Percentiles rank a stretch among this genome's conserved stretches.
Evolutionary conservation across 1,139 yeast species (phyloP).

Genomic region (Saccharomyces hybrid): DNA sequence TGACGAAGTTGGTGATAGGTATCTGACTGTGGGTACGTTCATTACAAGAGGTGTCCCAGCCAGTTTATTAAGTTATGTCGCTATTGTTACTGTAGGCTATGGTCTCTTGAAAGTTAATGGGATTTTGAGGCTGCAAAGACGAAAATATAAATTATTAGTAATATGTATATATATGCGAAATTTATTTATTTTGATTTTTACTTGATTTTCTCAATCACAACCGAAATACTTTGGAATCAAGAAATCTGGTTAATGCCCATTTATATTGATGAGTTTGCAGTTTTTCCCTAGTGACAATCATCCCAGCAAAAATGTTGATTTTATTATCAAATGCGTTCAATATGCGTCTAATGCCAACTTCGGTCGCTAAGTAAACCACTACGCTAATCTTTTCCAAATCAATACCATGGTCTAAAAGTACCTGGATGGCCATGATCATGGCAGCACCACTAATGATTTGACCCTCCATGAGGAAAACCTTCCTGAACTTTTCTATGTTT

Average conservation of each 20-base stretch:
- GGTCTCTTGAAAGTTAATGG: slow-evolving; percentile 55
- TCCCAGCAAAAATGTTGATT: slow-evolving; percentile 64
- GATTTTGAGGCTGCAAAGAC: slow-evolving; percentile 34
- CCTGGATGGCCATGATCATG: slow-evolving; percentile 87
- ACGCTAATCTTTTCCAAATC: slow-evolving; percentile 54
- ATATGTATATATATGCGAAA: neutral
- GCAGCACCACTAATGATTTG: slow-evolving; percentile 92
- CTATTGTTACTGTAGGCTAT: slow-evolving; percentile 74
- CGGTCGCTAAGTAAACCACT: slow-evolving; percentile 70
- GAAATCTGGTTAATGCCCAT: slow-evolving; percentile 60
- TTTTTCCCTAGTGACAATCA: slow-evolving; percentile 39
- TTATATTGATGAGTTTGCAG: slow-evolving; percentile 21
- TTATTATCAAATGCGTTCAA: slow-evolving; percentile 59
- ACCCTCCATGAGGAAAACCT: slow-evolving; percentile 70
- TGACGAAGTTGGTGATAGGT: slow-evolving; percentile 82
- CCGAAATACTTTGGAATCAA: slow-evolving; percentile 81
- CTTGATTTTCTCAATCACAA: slow-evolving; percentile 12
- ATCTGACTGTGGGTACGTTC: slow-evolving; percentile 73
- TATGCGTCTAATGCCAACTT: slow-evolving; percentile 69
- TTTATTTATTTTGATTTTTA: neutral
- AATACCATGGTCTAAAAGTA: slow-evolving; percentile 76
- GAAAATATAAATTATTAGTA: neutral
- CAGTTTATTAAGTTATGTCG: slow-evolving; percentile 59
- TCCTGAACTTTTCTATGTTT: slow-evolving; percentile 32
- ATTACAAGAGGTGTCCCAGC: slow-evolving; percentile 86